Evolutionary conservation across 345 rosid genomes (phyloP).

Genomic region (Syzygium grande): DNA sequence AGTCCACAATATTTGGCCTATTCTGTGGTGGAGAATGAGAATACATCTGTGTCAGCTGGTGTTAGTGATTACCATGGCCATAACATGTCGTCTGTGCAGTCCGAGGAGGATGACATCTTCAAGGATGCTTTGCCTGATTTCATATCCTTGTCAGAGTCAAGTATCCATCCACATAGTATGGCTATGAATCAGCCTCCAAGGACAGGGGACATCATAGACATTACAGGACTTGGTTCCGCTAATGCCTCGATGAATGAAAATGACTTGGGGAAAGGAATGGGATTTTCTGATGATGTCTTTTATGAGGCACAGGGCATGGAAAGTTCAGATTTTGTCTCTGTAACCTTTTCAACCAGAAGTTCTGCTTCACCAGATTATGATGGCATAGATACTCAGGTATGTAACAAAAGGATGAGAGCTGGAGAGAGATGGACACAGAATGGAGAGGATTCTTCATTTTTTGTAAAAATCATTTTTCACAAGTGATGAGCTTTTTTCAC

Average conservation of each 20-base stretch:
- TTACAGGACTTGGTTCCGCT: slow-evolving; percentile 40
- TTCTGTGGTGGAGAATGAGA: slow-evolving; percentile 67
- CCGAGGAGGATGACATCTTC: slow-evolving; percentile 81
- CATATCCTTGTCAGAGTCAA: slow-evolving; percentile 49
- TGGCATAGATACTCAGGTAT: slow-evolving; percentile 90
- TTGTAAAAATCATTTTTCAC: background rate
- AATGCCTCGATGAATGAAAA: slow-evolving; percentile 36
- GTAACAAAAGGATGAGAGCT: slow-evolving; percentile 8
- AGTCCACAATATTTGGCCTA: slow-evolving; percentile 59
- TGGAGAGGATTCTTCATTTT: slow-evolving; percentile 1
- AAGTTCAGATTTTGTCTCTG: slow-evolving; percentile 73
- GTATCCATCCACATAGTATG: slow-evolving; percentile 28
- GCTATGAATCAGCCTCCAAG: slow-evolving; percentile 35
- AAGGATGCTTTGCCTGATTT: slow-evolving; percentile 92
- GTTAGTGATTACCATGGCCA: slow-evolving; percentile 23
- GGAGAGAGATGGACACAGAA: background rate
- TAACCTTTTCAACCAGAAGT: slow-evolving; percentile 61
- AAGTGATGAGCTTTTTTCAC: background rate
- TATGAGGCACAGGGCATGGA: slow-evolving; percentile 84
- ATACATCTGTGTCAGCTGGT: slow-evolving; percentile 24
- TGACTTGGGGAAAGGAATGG: slow-evolving; percentile 42
- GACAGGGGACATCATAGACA: slow-evolving; percentile 24
- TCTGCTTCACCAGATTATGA: slow-evolving; percentile 79
- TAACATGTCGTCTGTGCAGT: slow-evolving; percentile 25
- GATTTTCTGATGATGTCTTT: slow-evolving; percentile 55